A percentile compares a stretch with the other conserved stretches of the same genome.
Conservation (phyloP, 441 rosid genomes). For the Cnidoscolus chayamansa region DNA sequence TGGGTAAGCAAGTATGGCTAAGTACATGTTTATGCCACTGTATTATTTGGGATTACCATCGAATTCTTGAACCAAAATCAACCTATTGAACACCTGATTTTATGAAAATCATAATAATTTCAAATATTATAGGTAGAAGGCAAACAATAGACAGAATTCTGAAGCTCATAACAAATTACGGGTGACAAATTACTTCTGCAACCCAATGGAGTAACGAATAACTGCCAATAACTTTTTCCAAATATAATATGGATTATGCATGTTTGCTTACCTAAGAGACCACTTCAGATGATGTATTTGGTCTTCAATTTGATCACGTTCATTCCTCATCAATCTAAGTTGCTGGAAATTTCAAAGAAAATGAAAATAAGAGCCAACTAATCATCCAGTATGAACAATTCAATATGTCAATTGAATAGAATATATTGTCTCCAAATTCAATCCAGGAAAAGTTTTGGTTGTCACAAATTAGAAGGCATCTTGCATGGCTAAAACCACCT, state of each 20-base stretch:
- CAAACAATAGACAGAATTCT: too few species aligned
- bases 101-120: too few species aligned
- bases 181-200: background rate
- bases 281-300: slow-evolving; percentile 73
- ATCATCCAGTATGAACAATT: slow-evolving; percentile 7
- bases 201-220: background rate
- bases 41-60: too few species aligned
- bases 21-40: too few species aligned
- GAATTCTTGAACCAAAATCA: too few species aligned
- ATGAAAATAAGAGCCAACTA: background rate
- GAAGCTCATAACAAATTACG: background rate
- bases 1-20: too few species aligned
- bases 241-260: slow-evolving; percentile 13
- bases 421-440: background rate
- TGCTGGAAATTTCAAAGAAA: slow-evolving; percentile 40
- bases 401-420: background rate
- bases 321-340: slow-evolving; percentile 68
- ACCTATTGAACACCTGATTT: too few species aligned
- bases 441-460: background rate
- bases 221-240: background rate
- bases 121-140: too few species aligned
- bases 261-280: slow-evolving; percentile 66
- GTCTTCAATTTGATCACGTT: slow-evolving; percentile 88
- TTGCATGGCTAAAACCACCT: background rate
- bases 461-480: background rate